Evolutionary conservation across 352 stramenopile genomes (phyloP).

Genomic region (Blastocystis hominis): DNA sequence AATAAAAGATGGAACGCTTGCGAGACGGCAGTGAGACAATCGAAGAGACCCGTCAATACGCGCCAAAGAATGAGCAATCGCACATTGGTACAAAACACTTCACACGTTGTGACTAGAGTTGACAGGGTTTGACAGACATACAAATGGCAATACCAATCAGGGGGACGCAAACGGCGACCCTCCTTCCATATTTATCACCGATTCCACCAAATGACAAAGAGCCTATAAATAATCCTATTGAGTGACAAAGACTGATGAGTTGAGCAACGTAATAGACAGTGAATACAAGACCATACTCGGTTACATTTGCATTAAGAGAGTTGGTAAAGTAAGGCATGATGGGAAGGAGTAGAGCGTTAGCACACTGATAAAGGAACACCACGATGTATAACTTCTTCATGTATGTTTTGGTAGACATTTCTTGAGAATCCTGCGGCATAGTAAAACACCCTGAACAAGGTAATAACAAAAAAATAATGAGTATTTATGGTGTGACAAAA

Average conservation of each 20-base stretch:
- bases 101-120: slow-evolving; percentile 2
- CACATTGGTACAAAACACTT: slow-evolving; percentile 2
- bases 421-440: neutral
- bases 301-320: neutral
- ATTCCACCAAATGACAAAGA: slow-evolving; percentile 12
- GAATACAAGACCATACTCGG: slow-evolving; percentile 14
- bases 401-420: neutral
- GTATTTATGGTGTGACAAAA: neutral
- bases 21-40: slow-evolving; percentile 2
- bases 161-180: neutral
- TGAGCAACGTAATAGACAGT: slow-evolving; percentile 48
- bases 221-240: neutral
- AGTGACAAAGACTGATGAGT: neutral
- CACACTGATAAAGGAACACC: slow-evolving; percentile 22
- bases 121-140: neutral
- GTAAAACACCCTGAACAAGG: neutral
- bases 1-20: neutral
- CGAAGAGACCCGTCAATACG: slow-evolving; percentile 25
- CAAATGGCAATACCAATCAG: slow-evolving; percentile 1
- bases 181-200: slow-evolving; percentile 10
- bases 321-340: slow-evolving; percentile 40
- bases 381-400: slow-evolving; percentile 26
- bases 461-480: neutral
- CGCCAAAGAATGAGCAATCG: slow-evolving; percentile 4
- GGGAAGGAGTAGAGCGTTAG: slow-evolving; percentile 22